Conservation (phyloP, 441 rosid species). For the Pelargonium fulgidum region DNA sequence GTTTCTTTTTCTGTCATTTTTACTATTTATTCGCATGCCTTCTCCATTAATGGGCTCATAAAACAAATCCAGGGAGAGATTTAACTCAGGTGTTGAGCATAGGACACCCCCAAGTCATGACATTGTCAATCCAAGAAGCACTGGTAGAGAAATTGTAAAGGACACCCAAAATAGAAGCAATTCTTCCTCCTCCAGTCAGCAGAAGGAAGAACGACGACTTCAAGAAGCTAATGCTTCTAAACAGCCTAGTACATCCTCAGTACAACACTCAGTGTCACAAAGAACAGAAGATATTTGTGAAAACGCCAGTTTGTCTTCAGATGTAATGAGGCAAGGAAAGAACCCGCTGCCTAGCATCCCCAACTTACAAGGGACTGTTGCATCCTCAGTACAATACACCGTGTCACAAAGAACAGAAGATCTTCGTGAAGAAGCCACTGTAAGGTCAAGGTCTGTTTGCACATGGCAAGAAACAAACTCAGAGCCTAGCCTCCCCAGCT, state of each 20-base stretch:
- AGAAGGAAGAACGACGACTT: constrained; percentile 16
- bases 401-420: neutral
- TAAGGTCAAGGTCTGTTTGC: neutral
- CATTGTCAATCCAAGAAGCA: constrained; percentile 14
- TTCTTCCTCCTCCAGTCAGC: constrained; percentile 18
- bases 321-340: neutral
- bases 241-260: neutral
- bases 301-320: no score
- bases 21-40: no score
- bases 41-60: no score
- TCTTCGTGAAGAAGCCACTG: neutral
- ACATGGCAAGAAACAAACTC: no score
- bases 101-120: constrained; percentile 13
- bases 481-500: no score
- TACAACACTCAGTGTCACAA: neutral
- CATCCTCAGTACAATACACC: neutral
- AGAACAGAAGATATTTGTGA: constrained; percentile 13
- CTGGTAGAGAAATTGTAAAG: constrained; percentile 14
- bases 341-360: no score
- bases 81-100: constrained; percentile 31
- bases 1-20: no score
- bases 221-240: constrained; percentile 12
- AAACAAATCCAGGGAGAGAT: constrained; percentile 47
- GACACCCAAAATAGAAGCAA: constrained; percentile 12
- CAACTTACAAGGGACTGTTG: neutral